phyloP scores from a whole-genome alignment of 352 stramenopile genomes.

The Phytophthora cactorum region DNA sequence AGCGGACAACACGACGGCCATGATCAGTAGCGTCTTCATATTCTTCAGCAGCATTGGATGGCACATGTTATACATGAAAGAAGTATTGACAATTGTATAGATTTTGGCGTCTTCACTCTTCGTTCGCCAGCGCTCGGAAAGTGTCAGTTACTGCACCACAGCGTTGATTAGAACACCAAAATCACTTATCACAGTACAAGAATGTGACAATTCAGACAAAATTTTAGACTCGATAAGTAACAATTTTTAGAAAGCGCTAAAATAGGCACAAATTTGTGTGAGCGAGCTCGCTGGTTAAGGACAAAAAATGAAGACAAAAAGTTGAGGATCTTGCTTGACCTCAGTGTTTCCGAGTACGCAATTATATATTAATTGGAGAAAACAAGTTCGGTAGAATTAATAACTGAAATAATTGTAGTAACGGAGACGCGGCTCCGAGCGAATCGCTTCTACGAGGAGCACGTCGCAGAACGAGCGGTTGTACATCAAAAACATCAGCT shows the following conservation, averaged over 20 bases:
- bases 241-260: too few relatives aligned
- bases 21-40: slow-evolving; percentile 56
- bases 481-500: not conserved
- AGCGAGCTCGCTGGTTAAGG: too few relatives aligned
- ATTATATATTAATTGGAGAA: too few relatives aligned
- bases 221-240: too few relatives aligned
- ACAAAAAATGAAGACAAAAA: too few relatives aligned
- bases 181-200: too few relatives aligned
- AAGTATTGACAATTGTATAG: slow-evolving; percentile 2
- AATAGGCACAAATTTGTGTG: too few relatives aligned
- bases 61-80: slow-evolving; percentile 10
- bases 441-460: not conserved
- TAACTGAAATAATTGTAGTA: not conserved
- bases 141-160: slow-evolving; percentile 24
- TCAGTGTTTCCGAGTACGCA: too few relatives aligned
- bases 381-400: not conserved
- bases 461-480: not conserved
- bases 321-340: too few relatives aligned
- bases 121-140: slow-evolving; percentile 49
- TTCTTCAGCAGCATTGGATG: slow-evolving; percentile 26
- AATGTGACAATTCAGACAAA: too few relatives aligned
- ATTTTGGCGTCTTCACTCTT: slow-evolving; percentile 16
- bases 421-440: not conserved
- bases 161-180: not conserved
- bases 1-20: slow-evolving; percentile 54